Conservation (phyloP, 2,329 filamentous ascomycete species). For the Sporothrix mexicana region DNA sequence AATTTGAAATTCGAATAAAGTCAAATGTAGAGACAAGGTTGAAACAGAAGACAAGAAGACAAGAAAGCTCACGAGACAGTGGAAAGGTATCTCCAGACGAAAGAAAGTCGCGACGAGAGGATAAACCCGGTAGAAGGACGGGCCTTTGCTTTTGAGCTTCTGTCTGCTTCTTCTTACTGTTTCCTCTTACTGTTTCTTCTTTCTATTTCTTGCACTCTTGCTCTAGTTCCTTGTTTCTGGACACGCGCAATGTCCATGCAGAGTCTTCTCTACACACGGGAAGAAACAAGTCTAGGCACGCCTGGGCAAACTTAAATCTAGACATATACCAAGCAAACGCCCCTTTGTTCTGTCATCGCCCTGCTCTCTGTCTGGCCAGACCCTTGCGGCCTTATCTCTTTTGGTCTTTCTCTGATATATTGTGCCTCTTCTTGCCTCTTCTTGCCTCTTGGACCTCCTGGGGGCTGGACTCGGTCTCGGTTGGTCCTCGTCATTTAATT, state of each 20-base stretch:
- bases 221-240: not conserved
- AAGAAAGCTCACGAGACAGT: not conserved
- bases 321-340: not conserved
- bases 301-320: not conserved
- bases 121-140: not conserved
- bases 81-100: not conserved
- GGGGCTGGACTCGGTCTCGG: not conserved
- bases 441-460: too few relatives aligned
- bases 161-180: too few relatives aligned
- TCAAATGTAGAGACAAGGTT: too few relatives aligned
- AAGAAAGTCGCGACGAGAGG: not conserved
- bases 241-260: too few relatives aligned
- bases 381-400: not conserved
- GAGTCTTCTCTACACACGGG: too few relatives aligned
- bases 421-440: too few relatives aligned
- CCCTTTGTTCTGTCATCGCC: not conserved
- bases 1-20: not conserved
- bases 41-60: not conserved
- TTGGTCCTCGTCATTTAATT: not conserved
- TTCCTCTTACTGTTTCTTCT: too few relatives aligned
- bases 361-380: not conserved
- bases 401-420: too few relatives aligned
- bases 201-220: not conserved
- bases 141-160: not conserved
- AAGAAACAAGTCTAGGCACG: not conserved